phyloP scores from a whole-genome alignment of 345 rosid species.

The Erucastrum elatum region DNA sequence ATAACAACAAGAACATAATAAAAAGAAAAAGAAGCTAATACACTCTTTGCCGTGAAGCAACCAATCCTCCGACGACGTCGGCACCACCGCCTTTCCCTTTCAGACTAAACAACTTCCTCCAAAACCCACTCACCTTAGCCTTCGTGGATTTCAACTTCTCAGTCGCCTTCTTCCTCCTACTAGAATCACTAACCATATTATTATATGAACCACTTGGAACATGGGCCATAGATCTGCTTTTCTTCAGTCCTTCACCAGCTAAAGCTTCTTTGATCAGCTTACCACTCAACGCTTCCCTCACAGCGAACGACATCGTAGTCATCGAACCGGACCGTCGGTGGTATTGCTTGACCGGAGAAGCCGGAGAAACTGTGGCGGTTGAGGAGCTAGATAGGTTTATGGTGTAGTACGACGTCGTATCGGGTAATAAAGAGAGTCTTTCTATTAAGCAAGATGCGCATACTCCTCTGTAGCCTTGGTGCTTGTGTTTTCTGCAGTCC shows the following conservation, averaged over 20 bases:
- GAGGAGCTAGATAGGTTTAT: conserved; percentile 17
- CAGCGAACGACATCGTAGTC: conserved; percentile 42
- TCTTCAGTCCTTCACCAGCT: conserved; percentile 54
- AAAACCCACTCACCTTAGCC: conserved; percentile 52
- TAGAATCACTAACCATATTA: conserved; percentile 25
- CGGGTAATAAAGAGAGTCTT: conserved; percentile 24
- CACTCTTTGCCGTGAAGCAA: conserved; percentile 32
- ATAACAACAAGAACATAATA: background rate
- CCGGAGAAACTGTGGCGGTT: conserved; percentile 25
- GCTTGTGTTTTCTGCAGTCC: conserved; percentile 43
- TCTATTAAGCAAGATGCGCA: conserved; percentile 34
- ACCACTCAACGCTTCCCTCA: conserved; percentile 17
- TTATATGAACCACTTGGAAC: conserved; percentile 33
- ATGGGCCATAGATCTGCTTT: conserved; percentile 72
- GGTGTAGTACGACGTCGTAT: conserved; percentile 29
- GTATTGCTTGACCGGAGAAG: conserved; percentile 33
- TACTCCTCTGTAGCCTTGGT: conserved; percentile 30
- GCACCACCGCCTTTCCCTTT: conserved; percentile 45
- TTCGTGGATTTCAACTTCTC: background rate
- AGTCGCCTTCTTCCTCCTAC: conserved; percentile 11
- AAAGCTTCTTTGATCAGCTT: conserved; percentile 14
- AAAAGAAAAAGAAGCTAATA: background rate
- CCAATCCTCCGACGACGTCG: conserved; percentile 27
- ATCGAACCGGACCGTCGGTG: conserved; percentile 43
- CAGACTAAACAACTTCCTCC: conserved; percentile 61